Conservation (phyloP, 2,329 filamentous ascomycete species). For the Microdochium nivale region DNA sequence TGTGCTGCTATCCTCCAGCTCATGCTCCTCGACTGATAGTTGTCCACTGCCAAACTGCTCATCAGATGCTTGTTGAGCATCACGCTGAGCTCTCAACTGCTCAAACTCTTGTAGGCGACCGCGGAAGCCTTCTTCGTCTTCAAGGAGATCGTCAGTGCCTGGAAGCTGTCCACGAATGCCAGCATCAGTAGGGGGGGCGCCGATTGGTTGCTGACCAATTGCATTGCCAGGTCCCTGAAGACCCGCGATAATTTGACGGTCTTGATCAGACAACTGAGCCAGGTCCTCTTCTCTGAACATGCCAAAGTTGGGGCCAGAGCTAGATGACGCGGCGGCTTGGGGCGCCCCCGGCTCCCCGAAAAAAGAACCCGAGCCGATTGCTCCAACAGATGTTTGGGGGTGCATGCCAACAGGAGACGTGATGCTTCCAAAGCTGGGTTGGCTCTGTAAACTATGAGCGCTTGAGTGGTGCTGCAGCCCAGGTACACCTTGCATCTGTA, state of each 20-base stretch:
- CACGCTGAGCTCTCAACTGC: constrained; percentile 64
- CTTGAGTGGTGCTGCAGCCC: constrained; percentile 86
- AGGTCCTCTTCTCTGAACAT: constrained; percentile 66
- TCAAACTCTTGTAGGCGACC: constrained; percentile 81
- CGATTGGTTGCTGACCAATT: constrained; percentile 27
- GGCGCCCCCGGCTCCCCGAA: constrained; percentile 52
- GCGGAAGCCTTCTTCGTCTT: constrained; percentile 50
- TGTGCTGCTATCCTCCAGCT: constrained; percentile 7
- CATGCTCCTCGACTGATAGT: constrained; percentile 10
- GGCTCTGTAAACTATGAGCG: constrained; percentile 90
- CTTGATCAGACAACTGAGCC: constrained; percentile 48
- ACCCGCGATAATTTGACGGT: constrained; percentile 43
- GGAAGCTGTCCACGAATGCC: constrained; percentile 39
- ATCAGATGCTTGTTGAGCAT: constrained; percentile 35
- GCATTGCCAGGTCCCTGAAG: constrained; percentile 21
- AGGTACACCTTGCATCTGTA: constrained; percentile 51
- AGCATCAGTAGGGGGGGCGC: constrained; percentile 25
- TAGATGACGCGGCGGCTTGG: constrained; percentile 28
- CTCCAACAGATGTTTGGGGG: constrained; percentile 44
- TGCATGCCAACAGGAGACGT: constrained; percentile 67
- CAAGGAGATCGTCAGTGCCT: constrained; percentile 37
- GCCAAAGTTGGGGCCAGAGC: constrained; percentile 37
- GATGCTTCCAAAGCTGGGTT: constrained; percentile 93
- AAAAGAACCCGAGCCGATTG: constrained; percentile 57
- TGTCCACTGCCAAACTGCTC: constrained; percentile 13